These are phyloP conservation scores for Eragrostis curvula DNA, from an alignment of 176 grass and related monocot species.

Conservation along the genomic window DNA sequence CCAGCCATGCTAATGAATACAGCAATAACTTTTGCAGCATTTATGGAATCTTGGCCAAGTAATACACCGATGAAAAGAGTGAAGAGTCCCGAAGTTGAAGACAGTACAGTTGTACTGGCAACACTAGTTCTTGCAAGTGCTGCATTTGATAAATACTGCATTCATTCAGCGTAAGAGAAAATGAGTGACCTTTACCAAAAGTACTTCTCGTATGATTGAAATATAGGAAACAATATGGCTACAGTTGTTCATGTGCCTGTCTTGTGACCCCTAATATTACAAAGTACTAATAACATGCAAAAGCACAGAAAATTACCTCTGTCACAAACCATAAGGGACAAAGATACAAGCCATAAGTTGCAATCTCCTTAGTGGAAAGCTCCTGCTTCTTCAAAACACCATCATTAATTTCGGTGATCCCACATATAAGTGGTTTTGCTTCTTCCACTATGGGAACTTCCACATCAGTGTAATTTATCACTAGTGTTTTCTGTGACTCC, in stretches of 20 bases:
- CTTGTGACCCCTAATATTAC: neutral
- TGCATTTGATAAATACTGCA: constrained; percentile 99
- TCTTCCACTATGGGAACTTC: constrained; percentile 64
- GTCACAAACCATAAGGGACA: constrained; percentile 97
- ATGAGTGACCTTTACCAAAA: constrained; percentile 28
- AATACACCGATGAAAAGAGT: constrained; percentile 91
- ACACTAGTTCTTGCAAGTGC: constrained; percentile 99
- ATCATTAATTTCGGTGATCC: constrained; percentile 46
- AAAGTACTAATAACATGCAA: constrained; percentile 17
- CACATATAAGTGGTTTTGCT: constrained; percentile 60
- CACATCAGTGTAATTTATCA: constrained; percentile 63
- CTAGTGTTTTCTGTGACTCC: constrained; percentile 65
- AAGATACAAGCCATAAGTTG: constrained; percentile 81
- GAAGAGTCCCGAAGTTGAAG: constrained; percentile 96
- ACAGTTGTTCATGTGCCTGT: neutral
- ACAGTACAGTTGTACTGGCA: constrained; percentile 95
- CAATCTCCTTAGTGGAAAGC: constrained; percentile 71
- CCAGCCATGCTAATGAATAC: constrained; percentile 95
- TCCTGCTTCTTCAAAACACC: constrained; percentile 57
- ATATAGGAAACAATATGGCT: neutral
- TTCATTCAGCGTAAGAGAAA: constrained; percentile 43
- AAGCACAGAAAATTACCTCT: constrained; percentile 64
- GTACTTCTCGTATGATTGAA: neutral
- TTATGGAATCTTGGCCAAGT: constrained; percentile 91
- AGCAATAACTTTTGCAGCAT: constrained; percentile 81